Base-by-base conservation (phyloP, 108 stramenopile genomes). In the Poteriospumella lacustris region DNA sequence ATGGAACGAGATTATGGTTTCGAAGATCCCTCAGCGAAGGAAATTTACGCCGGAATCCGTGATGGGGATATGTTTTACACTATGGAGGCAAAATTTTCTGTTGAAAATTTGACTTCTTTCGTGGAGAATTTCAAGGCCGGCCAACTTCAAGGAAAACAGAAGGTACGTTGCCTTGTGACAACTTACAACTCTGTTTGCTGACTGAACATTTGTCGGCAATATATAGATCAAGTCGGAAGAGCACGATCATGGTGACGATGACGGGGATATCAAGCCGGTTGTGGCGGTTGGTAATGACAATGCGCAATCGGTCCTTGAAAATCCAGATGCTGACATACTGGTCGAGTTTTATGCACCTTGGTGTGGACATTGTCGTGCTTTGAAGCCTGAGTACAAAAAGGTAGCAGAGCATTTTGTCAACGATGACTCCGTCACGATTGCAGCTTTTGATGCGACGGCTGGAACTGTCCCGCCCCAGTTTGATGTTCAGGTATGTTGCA, bases 281-380 rank as follows among this genome's bases (percentile, higher is more conserved):
- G 31, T 64, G 5, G 36, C 15, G 36, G 28, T 64, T 5, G 36
- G 33, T 31, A 64, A 9, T 31, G 31, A 33, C 3, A 64, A 64
- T 24, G 28, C 36, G 5, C 5, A 64, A 34, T 3, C 3, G 29
- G 31, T 12, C 5, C 33, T 64, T 9, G 5, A 12, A 3, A 33
- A 64, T 33, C 3, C 12, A 12, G 60, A 19, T 64, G 60, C 60
- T 64, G 87, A 89, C 81, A 87, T 87, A 31, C 58, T 90, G 31
- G 59, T 90, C 39, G 88, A 90, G 82, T 90, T 89, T 84, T 90
- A 90, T 82, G 89, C 89, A 9, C 89, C 89, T 36, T 90, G 89
- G 89, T 90, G 89, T 84, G 89, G 88, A 0, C 89, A 90, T 84
- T 90, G 89, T 85, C 83, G 87, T 85, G 29, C 44, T 39, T 77